Conservation (phyloP, 441 rosid genomes). For the Gossypium gossypioides region DNA sequence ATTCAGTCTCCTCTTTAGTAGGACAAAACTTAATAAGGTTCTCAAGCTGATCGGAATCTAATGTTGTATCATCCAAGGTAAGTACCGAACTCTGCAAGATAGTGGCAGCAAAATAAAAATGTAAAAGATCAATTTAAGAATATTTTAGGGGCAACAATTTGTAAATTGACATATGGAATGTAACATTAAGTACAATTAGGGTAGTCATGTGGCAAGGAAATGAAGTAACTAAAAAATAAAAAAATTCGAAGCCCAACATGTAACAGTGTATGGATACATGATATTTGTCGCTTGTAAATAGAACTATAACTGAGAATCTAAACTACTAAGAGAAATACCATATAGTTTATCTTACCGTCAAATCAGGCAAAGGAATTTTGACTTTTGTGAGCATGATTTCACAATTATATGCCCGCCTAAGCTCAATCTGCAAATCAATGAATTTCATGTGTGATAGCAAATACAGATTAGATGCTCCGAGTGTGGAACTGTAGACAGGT, state of each 20-base stretch:
- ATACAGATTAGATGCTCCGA: constrained; percentile 12
- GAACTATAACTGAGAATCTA: not conserved
- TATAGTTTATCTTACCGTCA: constrained; percentile 52
- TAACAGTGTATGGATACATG: not conserved
- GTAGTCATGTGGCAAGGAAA: not conserved
- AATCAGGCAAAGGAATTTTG: constrained; percentile 78
- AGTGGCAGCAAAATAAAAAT: constrained; percentile 17
- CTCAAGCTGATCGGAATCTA: constrained; percentile 89
- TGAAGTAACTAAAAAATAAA: not conserved
- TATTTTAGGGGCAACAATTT: not conserved
- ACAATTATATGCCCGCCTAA: constrained; percentile 90
- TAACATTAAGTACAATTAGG: not conserved
- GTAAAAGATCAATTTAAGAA: constrained; percentile 17
- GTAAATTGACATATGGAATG: not conserved
- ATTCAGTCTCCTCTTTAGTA: constrained; percentile 84
- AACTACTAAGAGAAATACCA: constrained; percentile 5
- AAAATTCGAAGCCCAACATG: not conserved
- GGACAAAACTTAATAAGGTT: constrained; percentile 90
- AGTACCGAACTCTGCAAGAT: constrained; percentile 64
- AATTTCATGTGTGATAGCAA: constrained; percentile 19
- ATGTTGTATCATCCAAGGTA: constrained; percentile 68
- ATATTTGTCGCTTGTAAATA: not conserved
- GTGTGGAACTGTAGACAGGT: not conserved
- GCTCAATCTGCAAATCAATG: constrained; percentile 73
- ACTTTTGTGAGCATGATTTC: constrained; percentile 97